Conservation (phyloP, 2,329 filamentous ascomycete genomes). For the Orbilia blumenaviensis region DNA sequence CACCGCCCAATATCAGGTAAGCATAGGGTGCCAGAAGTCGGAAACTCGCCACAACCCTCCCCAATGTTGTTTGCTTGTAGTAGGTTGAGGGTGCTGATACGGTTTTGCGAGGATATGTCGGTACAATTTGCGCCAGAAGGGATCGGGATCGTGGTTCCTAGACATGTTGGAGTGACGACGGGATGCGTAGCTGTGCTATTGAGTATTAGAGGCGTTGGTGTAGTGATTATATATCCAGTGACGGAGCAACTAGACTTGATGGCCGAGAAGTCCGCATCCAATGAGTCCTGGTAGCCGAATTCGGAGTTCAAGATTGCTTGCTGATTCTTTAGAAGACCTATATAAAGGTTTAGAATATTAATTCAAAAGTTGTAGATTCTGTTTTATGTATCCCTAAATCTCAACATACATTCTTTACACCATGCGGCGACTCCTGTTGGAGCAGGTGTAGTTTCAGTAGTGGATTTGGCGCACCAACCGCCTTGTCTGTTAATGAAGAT, state of each 20-base stretch:
- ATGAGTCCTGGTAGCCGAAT: constrained; percentile 37
- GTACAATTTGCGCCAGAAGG: constrained; percentile 39
- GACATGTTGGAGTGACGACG: constrained; percentile 35
- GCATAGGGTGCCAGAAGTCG: constrained; percentile 55
- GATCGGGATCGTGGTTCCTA: constrained; percentile 34
- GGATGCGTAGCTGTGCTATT: constrained; percentile 30
- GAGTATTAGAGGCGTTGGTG: constrained; percentile 34
- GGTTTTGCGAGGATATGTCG: constrained; percentile 37
- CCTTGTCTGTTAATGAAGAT: constrained; percentile 18
- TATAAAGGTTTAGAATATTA: constrained; percentile 6
- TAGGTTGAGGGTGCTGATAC: constrained; percentile 53
- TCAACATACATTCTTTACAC: constrained; percentile 37
- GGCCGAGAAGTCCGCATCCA: constrained; percentile 30
- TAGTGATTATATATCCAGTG: constrained; percentile 32
- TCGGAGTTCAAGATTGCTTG: constrained; percentile 30
- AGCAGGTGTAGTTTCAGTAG: constrained; percentile 29
- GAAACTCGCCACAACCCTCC: constrained; percentile 55
- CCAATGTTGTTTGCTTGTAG: constrained; percentile 56
- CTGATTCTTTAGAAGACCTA: constrained; percentile 35
- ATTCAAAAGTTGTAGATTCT: not conserved
- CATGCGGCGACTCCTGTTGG: constrained; percentile 22
- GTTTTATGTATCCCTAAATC: not conserved
- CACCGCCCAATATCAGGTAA: constrained; percentile 54
- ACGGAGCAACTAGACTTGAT: constrained; percentile 38
- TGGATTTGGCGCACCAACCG: constrained; percentile 36